These are phyloP conservation scores for Xerocomellus dryophilus DNA, from an alignment of 768 basidiomycete species.

Conservation along the genomic window DNA sequence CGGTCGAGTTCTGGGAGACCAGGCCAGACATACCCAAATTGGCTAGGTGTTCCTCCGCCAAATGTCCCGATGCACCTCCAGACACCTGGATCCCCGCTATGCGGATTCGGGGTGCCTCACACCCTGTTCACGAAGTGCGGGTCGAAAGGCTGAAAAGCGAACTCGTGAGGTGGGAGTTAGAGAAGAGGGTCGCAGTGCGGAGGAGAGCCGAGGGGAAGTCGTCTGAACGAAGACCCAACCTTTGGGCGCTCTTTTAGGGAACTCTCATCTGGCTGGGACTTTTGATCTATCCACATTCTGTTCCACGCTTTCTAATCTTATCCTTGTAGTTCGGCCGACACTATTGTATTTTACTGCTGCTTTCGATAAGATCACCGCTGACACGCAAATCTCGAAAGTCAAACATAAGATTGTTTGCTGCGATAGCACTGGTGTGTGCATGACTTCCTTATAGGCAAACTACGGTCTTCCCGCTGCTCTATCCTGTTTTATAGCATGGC, in stretches of 20 bases:
- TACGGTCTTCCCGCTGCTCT: too few species aligned
- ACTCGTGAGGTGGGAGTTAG: conserved; percentile 45
- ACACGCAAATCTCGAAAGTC: too few species aligned
- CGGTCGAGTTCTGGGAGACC: conserved; percentile 81
- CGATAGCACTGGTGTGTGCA: too few species aligned
- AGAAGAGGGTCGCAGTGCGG: conserved; percentile 27
- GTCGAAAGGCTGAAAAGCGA: conserved; percentile 41
- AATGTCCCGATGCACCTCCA: conserved; percentile 5
- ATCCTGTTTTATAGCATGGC: too few species aligned
- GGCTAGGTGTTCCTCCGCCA: conserved; percentile 22
- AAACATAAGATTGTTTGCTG: too few species aligned
- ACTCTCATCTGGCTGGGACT: neutral
- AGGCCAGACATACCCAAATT: conserved; percentile 35
- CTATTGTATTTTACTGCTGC: conserved; percentile 1
- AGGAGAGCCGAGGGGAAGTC: conserved; percentile 22
- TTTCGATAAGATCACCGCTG: neutral
- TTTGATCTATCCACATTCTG: neutral
- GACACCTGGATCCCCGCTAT: conserved; percentile 20
- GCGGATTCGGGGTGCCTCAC: conserved; percentile 38
- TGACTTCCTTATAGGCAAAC: too few species aligned
- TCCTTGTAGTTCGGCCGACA: conserved; percentile 3
- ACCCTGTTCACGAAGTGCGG: conserved; percentile 46
- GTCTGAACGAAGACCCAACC: conserved; percentile 12
- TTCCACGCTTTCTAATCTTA: neutral
- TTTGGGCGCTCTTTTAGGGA: conserved; percentile 14